These are phyloP conservation scores for Beauveria rudraprayagi DNA, from an alignment of 2,329 filamentous ascomycete genomes.

Conservation along the genomic window DNA sequence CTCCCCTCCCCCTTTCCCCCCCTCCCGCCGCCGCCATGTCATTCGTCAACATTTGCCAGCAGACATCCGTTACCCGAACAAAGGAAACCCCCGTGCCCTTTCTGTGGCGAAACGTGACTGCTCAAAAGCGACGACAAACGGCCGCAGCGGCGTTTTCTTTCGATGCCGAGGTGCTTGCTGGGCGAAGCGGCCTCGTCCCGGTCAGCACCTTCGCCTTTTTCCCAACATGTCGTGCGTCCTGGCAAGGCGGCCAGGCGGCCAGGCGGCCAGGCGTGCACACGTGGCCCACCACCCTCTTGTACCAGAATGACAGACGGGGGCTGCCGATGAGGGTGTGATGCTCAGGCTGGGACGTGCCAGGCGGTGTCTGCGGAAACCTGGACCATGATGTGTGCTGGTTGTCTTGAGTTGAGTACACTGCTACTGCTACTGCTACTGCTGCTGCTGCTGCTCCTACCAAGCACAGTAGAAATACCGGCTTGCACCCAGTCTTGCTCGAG, in stretches of 20 bases:
- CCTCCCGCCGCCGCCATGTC: too few relatives aligned
- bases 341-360: not conserved
- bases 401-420: not conserved
- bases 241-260: not conserved
- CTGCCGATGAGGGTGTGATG: not conserved
- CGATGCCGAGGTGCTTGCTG: not conserved
- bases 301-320: not conserved
- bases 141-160: not conserved
- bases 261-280: slow-evolving; percentile 5
- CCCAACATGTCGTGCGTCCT: slow-evolving; percentile 3
- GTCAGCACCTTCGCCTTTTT: not conserved
- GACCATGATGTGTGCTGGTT: not conserved
- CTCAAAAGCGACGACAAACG: too few relatives aligned
- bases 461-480: not conserved
- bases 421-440: not conserved
- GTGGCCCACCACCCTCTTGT: slow-evolving; percentile 3
- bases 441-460: not conserved
- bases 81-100: too few relatives aligned
- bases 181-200: not conserved
- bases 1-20: not conserved
- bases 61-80: not conserved
- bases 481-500: not conserved
- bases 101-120: too few relatives aligned
- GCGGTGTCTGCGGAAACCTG: not conserved
- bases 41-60: not conserved